Evolutionary conservation across 2,329 filamentous ascomycete species (phyloP).

Genomic region (Escovopsis sp.): DNA sequence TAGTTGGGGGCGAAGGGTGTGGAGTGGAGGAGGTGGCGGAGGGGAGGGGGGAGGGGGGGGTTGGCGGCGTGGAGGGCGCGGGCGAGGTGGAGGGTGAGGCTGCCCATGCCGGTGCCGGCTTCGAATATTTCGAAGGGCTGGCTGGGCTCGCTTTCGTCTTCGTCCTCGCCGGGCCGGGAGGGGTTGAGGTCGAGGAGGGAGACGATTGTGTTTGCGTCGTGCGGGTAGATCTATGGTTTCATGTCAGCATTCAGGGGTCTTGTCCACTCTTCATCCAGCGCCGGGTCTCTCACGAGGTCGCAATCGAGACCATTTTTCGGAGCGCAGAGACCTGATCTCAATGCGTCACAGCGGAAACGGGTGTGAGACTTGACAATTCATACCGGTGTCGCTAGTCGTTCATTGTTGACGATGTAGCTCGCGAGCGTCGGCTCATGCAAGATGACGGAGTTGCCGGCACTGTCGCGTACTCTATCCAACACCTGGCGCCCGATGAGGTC

Average conservation of each 20-base stretch:
- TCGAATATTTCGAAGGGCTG: slow-evolving; percentile 58
- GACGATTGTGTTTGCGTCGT: slow-evolving; percentile 62
- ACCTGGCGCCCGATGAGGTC: slow-evolving; percentile 49
- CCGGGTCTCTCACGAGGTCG: not conserved
- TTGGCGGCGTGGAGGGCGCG: slow-evolving; percentile 65
- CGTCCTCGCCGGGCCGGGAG: slow-evolving; percentile 21
- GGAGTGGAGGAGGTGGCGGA: slow-evolving; percentile 18
- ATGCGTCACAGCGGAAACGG: too few species aligned
- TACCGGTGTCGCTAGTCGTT: slow-evolving; percentile 57
- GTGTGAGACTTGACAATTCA: not conserved
- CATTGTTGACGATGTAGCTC: slow-evolving; percentile 55
- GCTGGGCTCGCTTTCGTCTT: slow-evolving; percentile 7
- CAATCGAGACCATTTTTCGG: too few species aligned
- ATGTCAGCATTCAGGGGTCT: not conserved
- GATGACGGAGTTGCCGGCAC: slow-evolving; percentile 34
- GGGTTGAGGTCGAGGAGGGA: slow-evolving; percentile 63
- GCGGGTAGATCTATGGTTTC: slow-evolving; percentile 42
- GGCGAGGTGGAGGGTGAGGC: slow-evolving; percentile 60
- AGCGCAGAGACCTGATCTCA: too few species aligned
- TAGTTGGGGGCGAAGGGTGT: slow-evolving; percentile 13
- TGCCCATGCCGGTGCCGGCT: slow-evolving; percentile 74
- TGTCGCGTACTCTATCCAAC: slow-evolving; percentile 44
- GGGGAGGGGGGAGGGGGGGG: slow-evolving; percentile 29
- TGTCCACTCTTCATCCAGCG: not conserved
- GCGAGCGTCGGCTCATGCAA: slow-evolving; percentile 53